phyloP scores from a whole-genome alignment of 495 filamentous ascomycete species.

The Clavariopsis aquatica region DNA sequence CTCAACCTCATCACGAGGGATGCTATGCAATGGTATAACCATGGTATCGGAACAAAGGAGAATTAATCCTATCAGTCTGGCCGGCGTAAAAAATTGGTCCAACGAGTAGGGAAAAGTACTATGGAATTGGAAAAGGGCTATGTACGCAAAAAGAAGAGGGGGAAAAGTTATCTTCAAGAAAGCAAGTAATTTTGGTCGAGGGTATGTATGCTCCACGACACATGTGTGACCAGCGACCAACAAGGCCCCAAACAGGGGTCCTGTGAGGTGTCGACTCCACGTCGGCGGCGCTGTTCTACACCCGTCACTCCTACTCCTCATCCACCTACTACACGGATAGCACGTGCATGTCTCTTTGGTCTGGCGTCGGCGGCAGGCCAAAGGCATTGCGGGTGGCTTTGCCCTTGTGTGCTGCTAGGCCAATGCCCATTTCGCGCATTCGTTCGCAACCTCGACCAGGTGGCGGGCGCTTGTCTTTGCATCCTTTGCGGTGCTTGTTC shows the following conservation, averaged over 20 bases:
- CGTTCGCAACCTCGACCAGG: constrained; percentile 88
- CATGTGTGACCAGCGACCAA: constrained; percentile 37
- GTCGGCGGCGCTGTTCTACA: constrained; percentile 34
- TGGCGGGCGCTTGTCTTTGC: constrained; percentile 61
- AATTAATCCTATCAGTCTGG: neutral
- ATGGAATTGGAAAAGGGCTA: constrained; percentile 4
- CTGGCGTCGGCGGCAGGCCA: constrained; percentile 15
- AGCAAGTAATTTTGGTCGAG: constrained; percentile 8
- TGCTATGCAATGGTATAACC: constrained; percentile 13
- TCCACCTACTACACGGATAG: constrained; percentile 32
- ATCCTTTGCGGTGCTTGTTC: constrained; percentile 72
- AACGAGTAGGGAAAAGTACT: neutral
- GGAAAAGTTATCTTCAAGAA: constrained; percentile 7
- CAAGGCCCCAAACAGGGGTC: constrained; percentile 7
- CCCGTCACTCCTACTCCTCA: neutral
- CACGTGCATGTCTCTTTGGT: constrained; percentile 34
- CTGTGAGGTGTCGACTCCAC: constrained; percentile 30
- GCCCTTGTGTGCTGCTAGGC: constrained; percentile 62
- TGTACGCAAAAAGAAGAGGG: constrained; percentile 4
- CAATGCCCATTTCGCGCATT: constrained; percentile 90
- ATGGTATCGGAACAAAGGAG: neutral
- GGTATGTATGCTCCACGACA: neutral
- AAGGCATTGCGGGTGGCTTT: constrained; percentile 12
- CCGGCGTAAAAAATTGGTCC: too few species aligned
- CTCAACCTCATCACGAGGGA: constrained; percentile 1